Base-by-base conservation (phyloP, 139 green algal genomes). In the Micromonas commoda region DNA sequence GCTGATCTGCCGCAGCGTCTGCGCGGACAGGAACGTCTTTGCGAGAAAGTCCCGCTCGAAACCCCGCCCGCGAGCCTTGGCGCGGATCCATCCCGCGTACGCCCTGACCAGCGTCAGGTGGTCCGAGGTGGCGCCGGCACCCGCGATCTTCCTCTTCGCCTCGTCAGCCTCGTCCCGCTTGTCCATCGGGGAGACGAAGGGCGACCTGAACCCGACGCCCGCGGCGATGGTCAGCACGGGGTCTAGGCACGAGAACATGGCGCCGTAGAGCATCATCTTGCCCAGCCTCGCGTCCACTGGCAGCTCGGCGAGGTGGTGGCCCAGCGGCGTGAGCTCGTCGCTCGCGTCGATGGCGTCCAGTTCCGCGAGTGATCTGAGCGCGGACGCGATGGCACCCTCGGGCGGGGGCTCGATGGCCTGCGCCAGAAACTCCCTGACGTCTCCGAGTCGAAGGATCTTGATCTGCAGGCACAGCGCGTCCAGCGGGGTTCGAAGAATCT, bases 51-150 rank as follows among this genome's bases (percentile, higher is more conserved):
- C 33, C 0, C 89, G 90, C 77, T 91, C 95, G 93, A 82, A 91
- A 96, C 95, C 94, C 97, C 16, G 80, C 20, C 52, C 69, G 93
- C 72, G 82, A 87, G 86, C 97, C 97, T 83, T 96, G 97, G 87
- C 84, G 87, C 54, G 82, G 80, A 98, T 97, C 95, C 95, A 99
- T 51, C 89, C 89, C 82, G 98, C 92, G 80, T 97, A 98, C 71
- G 97, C 94, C 0, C 88, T 90, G 71, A 98, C 89, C 82, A 97
- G 86, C 26, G 95, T 98, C 28, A 98, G 82, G 86, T 99, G 95
- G 87, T 99, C 95, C 34, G 95, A 94, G 66, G 97, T 92, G 24
- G 71, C 94, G 87, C 97, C 94, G 5, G 93, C 88, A 87, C 97
- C 91, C 83, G 93, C 92, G 77, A 99, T 97, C 86, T 97, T 96